These are phyloP conservation scores for Nitzschia inconspicua DNA, from an alignment of 108 stramenopile species.

Conservation along the genomic window DNA sequence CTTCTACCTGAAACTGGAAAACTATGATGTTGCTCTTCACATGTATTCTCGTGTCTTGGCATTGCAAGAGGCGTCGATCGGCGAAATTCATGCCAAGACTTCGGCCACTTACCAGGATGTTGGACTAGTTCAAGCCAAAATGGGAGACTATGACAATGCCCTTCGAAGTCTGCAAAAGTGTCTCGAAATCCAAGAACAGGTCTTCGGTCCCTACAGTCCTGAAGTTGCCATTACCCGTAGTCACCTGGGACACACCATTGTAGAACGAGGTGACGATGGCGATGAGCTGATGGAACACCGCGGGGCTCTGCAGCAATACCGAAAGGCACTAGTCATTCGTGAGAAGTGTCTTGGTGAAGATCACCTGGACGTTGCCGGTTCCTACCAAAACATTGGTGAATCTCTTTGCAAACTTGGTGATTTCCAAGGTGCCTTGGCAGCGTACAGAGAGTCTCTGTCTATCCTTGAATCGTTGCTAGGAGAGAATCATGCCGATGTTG, in stretches of 20 bases:
- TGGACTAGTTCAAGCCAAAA: constrained; percentile 25
- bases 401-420: constrained; percentile 35
- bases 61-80: constrained; percentile 18
- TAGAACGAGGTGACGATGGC: constrained; percentile 29
- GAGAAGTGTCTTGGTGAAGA: constrained; percentile 33
- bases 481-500: constrained; percentile 42
- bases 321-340: constrained; percentile 42
- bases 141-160: constrained; percentile 26
- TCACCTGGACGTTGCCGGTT: constrained; percentile 35
- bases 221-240: constrained; percentile 43
- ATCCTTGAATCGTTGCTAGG: constrained; percentile 36
- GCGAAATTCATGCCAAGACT: constrained; percentile 34
- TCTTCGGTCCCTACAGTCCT: constrained; percentile 32
- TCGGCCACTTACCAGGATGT: constrained; percentile 33
- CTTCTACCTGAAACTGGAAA: constrained; percentile 30
- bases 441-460: constrained; percentile 34
- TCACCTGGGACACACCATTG: constrained; percentile 29
- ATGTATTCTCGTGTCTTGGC: constrained; percentile 25
- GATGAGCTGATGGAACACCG: constrained; percentile 30
- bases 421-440: constrained; percentile 35
- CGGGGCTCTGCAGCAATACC: constrained; percentile 38
- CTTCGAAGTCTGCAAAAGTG: constrained; percentile 25
- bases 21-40: constrained; percentile 32
- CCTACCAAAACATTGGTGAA: constrained; percentile 38
- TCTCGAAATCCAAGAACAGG: constrained; percentile 35